Conservation (phyloP, 2,329 filamentous ascomycete genomes). For the Trichoderma breve region DNA sequence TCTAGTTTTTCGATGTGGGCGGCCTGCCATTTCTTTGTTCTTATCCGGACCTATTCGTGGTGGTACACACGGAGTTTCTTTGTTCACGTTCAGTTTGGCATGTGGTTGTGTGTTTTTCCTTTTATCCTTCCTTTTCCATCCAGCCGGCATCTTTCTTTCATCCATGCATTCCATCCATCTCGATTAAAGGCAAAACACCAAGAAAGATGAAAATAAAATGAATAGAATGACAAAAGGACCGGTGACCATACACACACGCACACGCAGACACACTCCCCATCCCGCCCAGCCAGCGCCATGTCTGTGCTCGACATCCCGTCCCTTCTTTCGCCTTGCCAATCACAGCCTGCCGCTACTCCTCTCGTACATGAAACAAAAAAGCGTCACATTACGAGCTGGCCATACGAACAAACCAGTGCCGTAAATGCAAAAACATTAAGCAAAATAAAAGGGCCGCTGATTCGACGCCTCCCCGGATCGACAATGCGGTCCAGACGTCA, state of each 20-base stretch:
- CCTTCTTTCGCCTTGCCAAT: background rate
- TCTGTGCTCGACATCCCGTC: background rate
- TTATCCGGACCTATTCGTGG: background rate
- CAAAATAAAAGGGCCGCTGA: background rate
- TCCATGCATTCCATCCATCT: background rate
- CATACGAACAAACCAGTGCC: background rate
- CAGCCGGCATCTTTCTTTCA: background rate
- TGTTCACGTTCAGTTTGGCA: background rate
- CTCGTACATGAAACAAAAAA: background rate
- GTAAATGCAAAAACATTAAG: background rate
- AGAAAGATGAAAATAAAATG: background rate
- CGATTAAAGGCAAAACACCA: background rate
- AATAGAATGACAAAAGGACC: background rate
- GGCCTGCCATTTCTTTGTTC: background rate
- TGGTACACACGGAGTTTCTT: background rate
- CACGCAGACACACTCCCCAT: background rate
- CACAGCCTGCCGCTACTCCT: background rate
- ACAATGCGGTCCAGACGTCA: slow-evolving; percentile 2
- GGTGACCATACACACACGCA: background rate
- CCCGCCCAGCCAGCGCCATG: background rate
- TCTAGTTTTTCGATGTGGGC: background rate
- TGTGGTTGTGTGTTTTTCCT: background rate
- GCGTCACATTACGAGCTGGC: background rate
- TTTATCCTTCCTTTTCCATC: background rate
- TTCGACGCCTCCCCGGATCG: background rate